Conservation (phyloP, 805 yeast genomes). For the Kuraishia floccosa region DNA sequence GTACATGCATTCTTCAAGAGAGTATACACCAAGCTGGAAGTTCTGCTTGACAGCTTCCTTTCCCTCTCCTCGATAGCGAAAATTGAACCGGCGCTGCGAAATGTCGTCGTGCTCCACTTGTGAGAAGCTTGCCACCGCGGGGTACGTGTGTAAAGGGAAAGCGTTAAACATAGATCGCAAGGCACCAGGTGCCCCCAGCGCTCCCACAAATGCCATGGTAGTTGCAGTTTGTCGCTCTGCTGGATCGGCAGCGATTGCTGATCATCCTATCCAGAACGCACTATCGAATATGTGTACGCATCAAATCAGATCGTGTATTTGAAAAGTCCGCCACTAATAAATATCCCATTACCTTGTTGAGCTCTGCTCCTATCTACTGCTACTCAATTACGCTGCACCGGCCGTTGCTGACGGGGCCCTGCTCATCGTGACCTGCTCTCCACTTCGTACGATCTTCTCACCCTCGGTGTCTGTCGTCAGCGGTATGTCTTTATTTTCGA, state of each 20-base stretch:
- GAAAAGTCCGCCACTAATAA: too few species aligned
- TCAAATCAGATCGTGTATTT: too few species aligned
- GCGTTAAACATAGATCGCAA: conserved; percentile 37
- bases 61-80: conserved; percentile 6
- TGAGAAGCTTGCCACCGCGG: conserved; percentile 18
- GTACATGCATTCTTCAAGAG: conserved; percentile 20
- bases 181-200: too few species aligned
- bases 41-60: conserved; percentile 4
- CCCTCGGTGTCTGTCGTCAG: conserved; percentile 43
- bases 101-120: conserved; percentile 5
- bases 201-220: too few species aligned
- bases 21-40: conserved; percentile 47
- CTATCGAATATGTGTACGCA: too few species aligned
- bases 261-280: too few species aligned
- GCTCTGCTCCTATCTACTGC: too few species aligned
- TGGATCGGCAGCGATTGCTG: too few species aligned
- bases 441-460: conserved; percentile 44
- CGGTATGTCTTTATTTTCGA: conserved; percentile 53
- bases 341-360: too few species aligned
- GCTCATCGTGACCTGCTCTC: conserved; percentile 43
- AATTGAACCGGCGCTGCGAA: conserved; percentile 10
- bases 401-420: conserved; percentile 38
- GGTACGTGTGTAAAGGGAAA: conserved; percentile 37
- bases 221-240: too few species aligned
- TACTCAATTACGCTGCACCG: conserved; percentile 47